Conservation (phyloP, 768 basidiomycete genomes). For the Crucibulum laeve region DNA sequence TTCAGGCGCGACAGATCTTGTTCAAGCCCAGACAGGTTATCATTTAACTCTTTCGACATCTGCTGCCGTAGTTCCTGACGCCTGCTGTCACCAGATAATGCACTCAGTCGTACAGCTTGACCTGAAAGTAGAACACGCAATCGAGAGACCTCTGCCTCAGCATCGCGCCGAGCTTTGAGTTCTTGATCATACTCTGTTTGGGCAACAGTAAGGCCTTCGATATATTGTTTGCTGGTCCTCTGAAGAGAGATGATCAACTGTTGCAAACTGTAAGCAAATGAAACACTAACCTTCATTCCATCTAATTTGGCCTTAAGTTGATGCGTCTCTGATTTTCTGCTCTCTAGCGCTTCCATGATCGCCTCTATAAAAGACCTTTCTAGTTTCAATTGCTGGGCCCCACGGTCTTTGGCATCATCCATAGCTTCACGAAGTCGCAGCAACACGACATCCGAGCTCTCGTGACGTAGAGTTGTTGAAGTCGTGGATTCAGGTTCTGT, state of each 20-base stretch:
- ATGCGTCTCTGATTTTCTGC: constrained; percentile 52
- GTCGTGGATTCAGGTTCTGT: constrained; percentile 34
- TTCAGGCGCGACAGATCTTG: constrained; percentile 82
- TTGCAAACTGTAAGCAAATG: constrained; percentile 1
- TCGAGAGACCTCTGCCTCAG: constrained; percentile 87
- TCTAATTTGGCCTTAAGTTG: constrained; percentile 77
- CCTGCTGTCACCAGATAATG: constrained; percentile 76
- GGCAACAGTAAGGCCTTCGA: constrained; percentile 88
- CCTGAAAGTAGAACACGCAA: constrained; percentile 83
- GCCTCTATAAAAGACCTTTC: constrained; percentile 73
- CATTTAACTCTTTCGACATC: constrained; percentile 71
- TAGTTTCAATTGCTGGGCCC: constrained; percentile 58
- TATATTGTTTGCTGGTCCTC: constrained; percentile 89
- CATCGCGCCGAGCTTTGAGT: constrained; percentile 80
- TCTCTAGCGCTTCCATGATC: constrained; percentile 63
- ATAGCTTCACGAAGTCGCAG: constrained; percentile 59
- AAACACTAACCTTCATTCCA: constrained; percentile 73
- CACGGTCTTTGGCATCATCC: constrained; percentile 53
- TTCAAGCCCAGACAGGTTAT: constrained; percentile 75
- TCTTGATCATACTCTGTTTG: constrained; percentile 94
- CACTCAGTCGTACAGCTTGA: constrained; percentile 81
- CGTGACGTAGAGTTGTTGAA: constrained; percentile 21
- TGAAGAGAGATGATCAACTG: constrained; percentile 24
- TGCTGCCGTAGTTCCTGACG: constrained; percentile 78
- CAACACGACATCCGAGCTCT: constrained; percentile 41